These are phyloP conservation scores for Cordyceps cateniannulata DNA, from an alignment of 2,329 filamentous ascomycete species.

Conservation along the genomic window DNA sequence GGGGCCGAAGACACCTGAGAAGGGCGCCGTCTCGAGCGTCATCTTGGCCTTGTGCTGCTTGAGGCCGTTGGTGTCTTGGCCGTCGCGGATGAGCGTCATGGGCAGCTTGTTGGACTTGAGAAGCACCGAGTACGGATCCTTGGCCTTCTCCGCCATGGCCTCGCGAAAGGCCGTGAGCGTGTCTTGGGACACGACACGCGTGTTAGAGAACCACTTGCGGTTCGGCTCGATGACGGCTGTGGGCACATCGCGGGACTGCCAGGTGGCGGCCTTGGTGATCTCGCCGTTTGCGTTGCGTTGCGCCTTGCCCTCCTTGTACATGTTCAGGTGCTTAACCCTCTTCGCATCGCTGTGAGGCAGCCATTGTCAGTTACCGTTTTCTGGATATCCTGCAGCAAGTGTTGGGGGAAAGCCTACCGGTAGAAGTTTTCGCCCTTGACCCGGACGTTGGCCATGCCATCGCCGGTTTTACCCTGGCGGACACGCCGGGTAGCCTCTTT, in stretches of 20 bases:
- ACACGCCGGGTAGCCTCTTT: conserved; percentile 79
- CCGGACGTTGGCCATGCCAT: conserved; percentile 88
- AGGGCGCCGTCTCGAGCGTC: conserved; percentile 79
- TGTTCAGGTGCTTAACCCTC: conserved; percentile 81
- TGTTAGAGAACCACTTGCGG: conserved; percentile 97
- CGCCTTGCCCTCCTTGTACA: conserved; percentile 81
- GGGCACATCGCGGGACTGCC: conserved; percentile 76
- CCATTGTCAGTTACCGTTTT: conserved; percentile 9
- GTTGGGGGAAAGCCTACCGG: conserved; percentile 47
- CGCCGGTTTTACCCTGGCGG: conserved; percentile 76
- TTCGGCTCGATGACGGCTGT: conserved; percentile 89
- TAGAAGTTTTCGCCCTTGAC: conserved; percentile 99
- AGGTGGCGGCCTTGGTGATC: conserved; percentile 76
- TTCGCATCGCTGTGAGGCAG: conserved; percentile 54
- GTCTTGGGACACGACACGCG: conserved; percentile 81
- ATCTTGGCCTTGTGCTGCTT: conserved; percentile 95
- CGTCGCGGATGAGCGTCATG: conserved; percentile 86
- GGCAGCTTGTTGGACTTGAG: conserved; percentile 96
- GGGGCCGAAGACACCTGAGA: conserved; percentile 83
- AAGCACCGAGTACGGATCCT: conserved; percentile 89
- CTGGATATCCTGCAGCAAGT: neutral
- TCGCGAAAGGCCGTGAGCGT: conserved; percentile 80
- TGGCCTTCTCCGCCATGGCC: conserved; percentile 83
- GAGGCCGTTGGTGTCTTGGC: conserved; percentile 64
- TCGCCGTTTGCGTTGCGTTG: conserved; percentile 77